Evolutionary conservation across 2,329 filamentous ascomycete species (phyloP).

Genomic region (Sarocladiaceae sp.): DNA sequence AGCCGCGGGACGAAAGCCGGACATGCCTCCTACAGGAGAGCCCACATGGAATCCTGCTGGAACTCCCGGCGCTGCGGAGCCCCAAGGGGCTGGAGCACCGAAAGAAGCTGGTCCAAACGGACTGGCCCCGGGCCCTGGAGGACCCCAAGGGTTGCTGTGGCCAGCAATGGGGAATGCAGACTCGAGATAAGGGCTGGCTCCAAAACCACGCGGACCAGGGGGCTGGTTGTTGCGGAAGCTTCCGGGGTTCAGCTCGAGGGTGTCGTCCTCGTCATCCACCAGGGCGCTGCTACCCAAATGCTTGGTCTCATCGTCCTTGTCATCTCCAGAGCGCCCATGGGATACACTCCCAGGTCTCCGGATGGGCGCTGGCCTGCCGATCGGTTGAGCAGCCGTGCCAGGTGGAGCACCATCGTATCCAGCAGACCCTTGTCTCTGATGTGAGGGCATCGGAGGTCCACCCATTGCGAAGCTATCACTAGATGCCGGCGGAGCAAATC

Average conservation of each 20-base stretch:
- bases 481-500: constrained; percentile 25
- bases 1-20: constrained; percentile 26
- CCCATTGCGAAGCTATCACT: constrained; percentile 25
- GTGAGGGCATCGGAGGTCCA: constrained; percentile 37
- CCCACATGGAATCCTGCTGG: constrained; percentile 28
- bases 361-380: constrained; percentile 78
- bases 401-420: constrained; percentile 54
- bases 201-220: constrained; percentile 42
- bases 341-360: constrained; percentile 74
- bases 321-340: constrained; percentile 42
- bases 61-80: not conserved
- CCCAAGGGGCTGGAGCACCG: not conserved
- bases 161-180: constrained; percentile 28
- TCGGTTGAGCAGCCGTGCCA: constrained; percentile 58
- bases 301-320: constrained; percentile 65
- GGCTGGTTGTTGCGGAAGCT: constrained; percentile 35
- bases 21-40: constrained; percentile 23
- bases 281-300: constrained; percentile 89
- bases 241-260: constrained; percentile 22
- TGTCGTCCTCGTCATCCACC: constrained; percentile 62
- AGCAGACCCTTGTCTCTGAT: constrained; percentile 70
- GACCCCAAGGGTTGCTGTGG: constrained; percentile 35
- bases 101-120: constrained; percentile 41
- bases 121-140: constrained; percentile 21
- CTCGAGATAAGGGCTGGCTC: constrained; percentile 35